phyloP scores from a whole-genome alignment of 2,329 filamentous ascomycete species.

The Cladosporium sp. region DNA sequence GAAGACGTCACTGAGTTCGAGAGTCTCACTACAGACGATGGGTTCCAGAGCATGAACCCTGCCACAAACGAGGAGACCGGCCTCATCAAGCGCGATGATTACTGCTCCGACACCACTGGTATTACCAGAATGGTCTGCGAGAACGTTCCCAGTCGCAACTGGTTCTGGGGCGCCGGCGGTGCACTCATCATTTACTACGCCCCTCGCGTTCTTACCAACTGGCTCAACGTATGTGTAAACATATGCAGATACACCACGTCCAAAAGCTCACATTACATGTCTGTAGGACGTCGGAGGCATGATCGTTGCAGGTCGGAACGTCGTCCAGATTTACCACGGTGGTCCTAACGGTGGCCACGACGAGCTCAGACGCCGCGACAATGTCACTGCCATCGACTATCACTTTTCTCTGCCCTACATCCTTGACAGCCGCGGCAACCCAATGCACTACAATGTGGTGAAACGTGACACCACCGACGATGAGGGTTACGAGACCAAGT shows the following conservation, averaged over 20 bases:
- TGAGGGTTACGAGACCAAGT: not conserved
- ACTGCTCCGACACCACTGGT: not conserved
- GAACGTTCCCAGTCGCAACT: not conserved
- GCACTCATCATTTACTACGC: not conserved
- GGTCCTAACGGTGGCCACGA: not conserved
- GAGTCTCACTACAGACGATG: no score
- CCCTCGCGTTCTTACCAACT: not conserved
- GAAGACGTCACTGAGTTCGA: not conserved
- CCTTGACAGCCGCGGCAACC: not conserved
- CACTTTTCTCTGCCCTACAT: not conserved
- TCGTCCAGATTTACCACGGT: not conserved
- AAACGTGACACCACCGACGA: not conserved
- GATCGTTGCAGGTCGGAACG: not conserved
- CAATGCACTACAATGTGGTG: not conserved
- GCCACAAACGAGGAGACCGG: not conserved
- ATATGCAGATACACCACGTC: no score
- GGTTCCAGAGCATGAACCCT: not conserved
- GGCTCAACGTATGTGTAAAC: not conserved
- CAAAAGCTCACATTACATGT: no score
- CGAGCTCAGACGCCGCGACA: not conserved
- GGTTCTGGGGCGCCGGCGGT: not conserved
- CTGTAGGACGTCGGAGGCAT: not conserved
- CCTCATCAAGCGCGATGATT: not conserved
- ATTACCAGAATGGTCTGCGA: not conserved
- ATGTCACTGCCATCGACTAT: not conserved